Evolutionary conservation across 306 rosid species (phyloP).

Genomic region (Cucurbita maxima): DNA sequence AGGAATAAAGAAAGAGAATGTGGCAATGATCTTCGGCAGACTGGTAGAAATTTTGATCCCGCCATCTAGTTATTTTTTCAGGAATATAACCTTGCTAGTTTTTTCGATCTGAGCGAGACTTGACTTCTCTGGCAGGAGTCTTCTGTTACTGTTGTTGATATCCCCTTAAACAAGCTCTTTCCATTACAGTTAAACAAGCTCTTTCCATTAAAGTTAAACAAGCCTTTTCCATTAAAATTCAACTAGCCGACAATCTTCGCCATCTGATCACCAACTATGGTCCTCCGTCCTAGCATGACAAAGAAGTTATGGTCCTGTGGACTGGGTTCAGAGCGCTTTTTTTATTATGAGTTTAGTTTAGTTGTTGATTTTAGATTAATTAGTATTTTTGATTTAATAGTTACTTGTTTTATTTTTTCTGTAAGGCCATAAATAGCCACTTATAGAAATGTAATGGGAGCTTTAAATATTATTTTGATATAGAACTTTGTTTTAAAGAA

Average conservation of each 20-base stretch:
- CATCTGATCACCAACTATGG: background rate
- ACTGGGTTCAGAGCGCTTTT: background rate
- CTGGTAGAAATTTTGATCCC: background rate
- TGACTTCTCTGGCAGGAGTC: background rate
- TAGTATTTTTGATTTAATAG: background rate
- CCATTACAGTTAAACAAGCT: background rate
- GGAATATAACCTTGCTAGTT: background rate
- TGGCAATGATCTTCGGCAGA: background rate
- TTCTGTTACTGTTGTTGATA: background rate
- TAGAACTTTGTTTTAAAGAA: background rate
- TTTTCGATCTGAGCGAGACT: too few relatives aligned
- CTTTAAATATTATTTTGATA: background rate
- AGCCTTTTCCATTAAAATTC: background rate
- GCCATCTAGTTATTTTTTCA: background rate
- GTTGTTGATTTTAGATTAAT: background rate
- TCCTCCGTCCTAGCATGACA: background rate
- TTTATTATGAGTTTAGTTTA: too few relatives aligned
- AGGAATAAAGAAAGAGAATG: background rate
- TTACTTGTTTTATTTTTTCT: background rate
- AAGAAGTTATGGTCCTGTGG: background rate
- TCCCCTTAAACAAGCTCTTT: background rate
- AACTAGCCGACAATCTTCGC: background rate
- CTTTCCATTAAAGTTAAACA: background rate
- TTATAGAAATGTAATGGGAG: background rate
- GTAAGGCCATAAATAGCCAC: background rate